A percentile compares a stretch with the other conserved stretches of the same genome.
Conservation (phyloP, 2,329 filamentous ascomycete genomes). For the Lachnellula occidentalis region DNA sequence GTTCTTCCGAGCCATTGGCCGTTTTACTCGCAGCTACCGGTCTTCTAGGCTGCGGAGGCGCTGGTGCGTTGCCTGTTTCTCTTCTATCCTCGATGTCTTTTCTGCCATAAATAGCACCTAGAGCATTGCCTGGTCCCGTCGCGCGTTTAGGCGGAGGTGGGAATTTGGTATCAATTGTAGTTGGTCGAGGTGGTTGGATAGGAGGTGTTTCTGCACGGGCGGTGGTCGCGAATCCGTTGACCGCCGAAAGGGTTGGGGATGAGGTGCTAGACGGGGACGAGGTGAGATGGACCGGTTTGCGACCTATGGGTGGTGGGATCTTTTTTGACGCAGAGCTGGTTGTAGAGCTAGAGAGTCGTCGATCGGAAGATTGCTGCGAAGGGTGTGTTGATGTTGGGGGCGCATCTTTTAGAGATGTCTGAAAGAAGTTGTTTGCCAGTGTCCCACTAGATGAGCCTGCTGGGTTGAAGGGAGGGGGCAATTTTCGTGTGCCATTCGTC, state of each 20-base stretch:
- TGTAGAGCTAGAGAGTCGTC: slow-evolving; percentile 25
- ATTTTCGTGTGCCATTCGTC: slow-evolving; percentile 20
- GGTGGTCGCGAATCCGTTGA: slow-evolving; percentile 11
- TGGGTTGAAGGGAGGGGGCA: slow-evolving; percentile 28
- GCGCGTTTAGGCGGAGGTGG: slow-evolving; percentile 21
- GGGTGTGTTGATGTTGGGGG: slow-evolving; percentile 5
- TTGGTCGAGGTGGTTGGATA: slow-evolving; percentile 10
- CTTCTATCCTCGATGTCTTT: neutral
- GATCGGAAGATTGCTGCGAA: slow-evolving; percentile 14
- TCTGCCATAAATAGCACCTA: neutral
- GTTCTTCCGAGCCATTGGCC: neutral
- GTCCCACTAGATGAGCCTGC: slow-evolving; percentile 8
- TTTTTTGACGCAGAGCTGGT: slow-evolving; percentile 26
- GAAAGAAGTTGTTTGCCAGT: slow-evolving; percentile 15
- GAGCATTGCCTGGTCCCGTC: slow-evolving; percentile 3
- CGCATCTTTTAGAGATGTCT: slow-evolving; percentile 11
- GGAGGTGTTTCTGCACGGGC: slow-evolving; percentile 6
- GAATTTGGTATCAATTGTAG: slow-evolving; percentile 16
- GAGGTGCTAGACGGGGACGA: slow-evolving; percentile 17
- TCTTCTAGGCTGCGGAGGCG: slow-evolving; percentile 25
- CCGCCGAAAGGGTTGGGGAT: slow-evolving; percentile 15
- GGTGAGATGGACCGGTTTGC: slow-evolving; percentile 30
- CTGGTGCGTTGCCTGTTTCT: slow-evolving; percentile 13
- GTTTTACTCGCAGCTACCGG: slow-evolving; percentile 8
- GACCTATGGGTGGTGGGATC: slow-evolving; percentile 28